A percentile compares a stretch with the other conserved stretches of the same genome.
phyloP scores from a whole-genome alignment of 2,329 filamentous ascomycete species.

The Fonsecaea erecta region DNA sequence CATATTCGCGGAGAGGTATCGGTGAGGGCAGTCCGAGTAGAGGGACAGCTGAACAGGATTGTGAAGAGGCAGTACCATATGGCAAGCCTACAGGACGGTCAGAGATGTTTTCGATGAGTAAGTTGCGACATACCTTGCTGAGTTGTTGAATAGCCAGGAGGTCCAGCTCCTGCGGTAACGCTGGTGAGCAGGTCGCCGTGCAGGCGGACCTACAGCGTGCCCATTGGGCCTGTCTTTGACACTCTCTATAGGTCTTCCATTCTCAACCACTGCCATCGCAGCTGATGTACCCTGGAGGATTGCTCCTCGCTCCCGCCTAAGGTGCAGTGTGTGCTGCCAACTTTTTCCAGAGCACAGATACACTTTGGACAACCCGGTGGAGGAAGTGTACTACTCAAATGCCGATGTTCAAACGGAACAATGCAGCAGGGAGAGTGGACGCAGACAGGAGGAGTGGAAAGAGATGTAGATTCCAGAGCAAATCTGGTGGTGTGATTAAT shows the following conservation, averaged over 20 bases:
- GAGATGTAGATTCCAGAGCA: not conserved
- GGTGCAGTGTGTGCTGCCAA: not conserved
- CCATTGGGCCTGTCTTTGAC: conserved; percentile 38
- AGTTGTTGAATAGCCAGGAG: conserved; percentile 48
- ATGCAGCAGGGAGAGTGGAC: not conserved
- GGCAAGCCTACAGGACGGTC: conserved; percentile 61
- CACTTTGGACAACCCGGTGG: not conserved
- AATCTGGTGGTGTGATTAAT: conserved; percentile 1
- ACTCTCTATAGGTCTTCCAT: conserved; percentile 44
- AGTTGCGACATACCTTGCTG: conserved; percentile 57
- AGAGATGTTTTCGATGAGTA: conserved; percentile 5
- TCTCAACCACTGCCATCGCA: conserved; percentile 46
- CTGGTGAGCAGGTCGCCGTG: conserved; percentile 9
- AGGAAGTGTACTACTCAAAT: not conserved
- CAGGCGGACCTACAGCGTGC: conserved; percentile 10
- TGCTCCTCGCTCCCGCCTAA: not conserved
- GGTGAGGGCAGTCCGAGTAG: conserved; percentile 68
- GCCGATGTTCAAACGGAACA: not conserved
- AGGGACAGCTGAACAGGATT: conserved; percentile 80
- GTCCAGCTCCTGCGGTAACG: conserved; percentile 33
- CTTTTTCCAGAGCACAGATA: not conserved
- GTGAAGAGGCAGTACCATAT: conserved; percentile 88
- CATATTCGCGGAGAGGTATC: conserved; percentile 77
- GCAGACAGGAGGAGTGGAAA: not conserved
- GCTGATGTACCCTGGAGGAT: conserved; percentile 10